Evolutionary conservation across 2,329 filamentous ascomycete genomes (phyloP), one percentile per base, ranked within the genome.

Genomic region (Fusarium sp.): DNA sequence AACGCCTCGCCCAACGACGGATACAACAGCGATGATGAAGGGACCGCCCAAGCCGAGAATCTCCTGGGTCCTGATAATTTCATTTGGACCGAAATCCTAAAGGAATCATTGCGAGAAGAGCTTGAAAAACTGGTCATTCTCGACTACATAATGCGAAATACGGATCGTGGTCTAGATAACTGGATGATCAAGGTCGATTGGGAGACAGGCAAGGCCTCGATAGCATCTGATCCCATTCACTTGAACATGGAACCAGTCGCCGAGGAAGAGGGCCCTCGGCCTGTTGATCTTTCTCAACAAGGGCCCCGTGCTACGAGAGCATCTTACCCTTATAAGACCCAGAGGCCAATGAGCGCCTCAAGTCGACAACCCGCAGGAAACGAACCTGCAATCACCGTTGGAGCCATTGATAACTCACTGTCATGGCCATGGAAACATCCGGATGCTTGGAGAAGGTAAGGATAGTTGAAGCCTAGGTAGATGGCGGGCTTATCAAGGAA

Each of bases 381-480:
- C 29, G 84, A 81, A 61, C 85, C 92, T 10, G 85, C 86, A 24
- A 91, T 98, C 60, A 88, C 88, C 6, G 86, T 99, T 57, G 96
- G 96, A 46, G 96, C 96, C 58, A 99, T 99, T 71, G 96, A 99
- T 80, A 99, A 99, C 80, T 98, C 94, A 70, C 81, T 99, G 70
- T 98, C 96, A 3, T 99, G 96, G 94, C 96, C 96, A 3, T 99
- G 95, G 96, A 98, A 98, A 79, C 95, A 98, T 75, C 95, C 95
- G 0, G 95, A 99, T 84, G 96, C 95, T 31, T 92, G 90, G 86
- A 83, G 88, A 77, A 90, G 85, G 68, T 71, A 46, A 42, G 85
- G 84, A 75, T 68, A n/a, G n/a, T n/a, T n/a, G 76, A 57, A 52
- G 13, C 24, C 18, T 20, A 12, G 8, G 18, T 11, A 41, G 12